Base-by-base conservation (phyloP, 257 asterid genomes). In the Solanum okadae region DNA sequence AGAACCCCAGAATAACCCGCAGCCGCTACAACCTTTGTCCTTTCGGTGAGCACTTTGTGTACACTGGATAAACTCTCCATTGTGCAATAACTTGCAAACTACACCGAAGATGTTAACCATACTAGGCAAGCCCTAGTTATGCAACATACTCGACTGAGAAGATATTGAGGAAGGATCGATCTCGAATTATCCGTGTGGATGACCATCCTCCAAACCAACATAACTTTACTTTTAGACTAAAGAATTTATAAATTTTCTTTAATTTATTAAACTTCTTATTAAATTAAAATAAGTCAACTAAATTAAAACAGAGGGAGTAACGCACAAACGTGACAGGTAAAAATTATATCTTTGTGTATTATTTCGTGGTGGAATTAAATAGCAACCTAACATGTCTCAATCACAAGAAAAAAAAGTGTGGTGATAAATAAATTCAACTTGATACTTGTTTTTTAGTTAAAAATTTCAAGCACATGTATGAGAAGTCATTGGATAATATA, bases 91-190 rank as follows among this genome's bases (percentile, higher is more conserved):
- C n/a, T 18, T 16, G 0, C n/a, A 52, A 52, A 52, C 9, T 20
- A 16, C 10, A 52, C 0, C 0, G 0, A 0, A 2, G 1, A 52
- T 52, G n/a, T 52, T 16, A 52, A 52, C 0, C 0, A 3, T 7
- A 52, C 4, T 52, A 52, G n/a, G 23, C 9, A 52, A 52, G n/a
- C n/a, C 56, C 18, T 42, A 40, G 56, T 15, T 2, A 16, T 18
- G 63, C 63, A 6, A 52, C 4, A 16, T 0, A 0, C n/a, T 52
- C 1, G 10, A 49, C 9, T 49, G 3, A 5, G 1, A 49, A 15
- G 23, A 49, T 3, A 49, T 49, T 49, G 23, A 49, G 1, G 23
- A 0, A 12, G 1, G 61, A 16, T 16, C 9, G 23, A 52, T 16
- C 63, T 52, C 3, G 0, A 4, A 0, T 52, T 6, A 52, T 16